Evolutionary conservation across 768 basidiomycete genomes (phyloP), one percentile per base, ranked within the genome.

Genomic region (Sistotremastrum suecicum): DNA sequence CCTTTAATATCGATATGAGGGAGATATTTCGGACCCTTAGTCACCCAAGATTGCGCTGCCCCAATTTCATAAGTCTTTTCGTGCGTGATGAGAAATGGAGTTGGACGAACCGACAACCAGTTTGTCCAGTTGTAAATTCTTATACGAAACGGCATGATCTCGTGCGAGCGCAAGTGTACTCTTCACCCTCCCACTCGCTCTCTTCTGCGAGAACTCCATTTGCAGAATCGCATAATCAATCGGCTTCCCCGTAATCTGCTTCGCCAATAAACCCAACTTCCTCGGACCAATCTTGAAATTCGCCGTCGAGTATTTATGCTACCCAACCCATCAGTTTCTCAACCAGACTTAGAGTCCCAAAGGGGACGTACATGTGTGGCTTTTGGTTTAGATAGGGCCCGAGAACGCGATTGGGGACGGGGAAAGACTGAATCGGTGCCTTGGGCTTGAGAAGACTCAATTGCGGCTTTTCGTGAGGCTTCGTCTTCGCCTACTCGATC

Each of bases 171-270:
- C 78, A 39, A 98, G 72, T 75, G 89, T 89, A 53, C 81, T 85
- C 73, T 88, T 80, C 48, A 99, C 77, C 49, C 88, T 79, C 41
- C 68, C 72, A 51, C 87, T 81, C 9, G 84, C 88, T 28, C 88
- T 75, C 65, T 99, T 99, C 61, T 92, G 83, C 51, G 84, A 88
- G 62, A 95, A 97, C 59, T 84, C 76, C 87, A 98, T 92, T 56
- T 99, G 94, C 47, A 97, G 67, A 58, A 99, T 94, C 34, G 94
- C 94, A 53, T 82, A 78, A 65, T 97, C 92, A 49, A 97, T 82
- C 11, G 92, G 91, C 54, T 89, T 83, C 12, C 87, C 84, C 2
- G 86, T 72, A 51, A 99, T 84, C 60, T 95, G 88, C 32, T 77
- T 72, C 6, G 80, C 83, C 37, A 99, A 71, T 68, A 80, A 75